Base-by-base conservation (phyloP, 2,329 filamentous ascomycete genomes). In the Cercospora zeae-maydis region DNA sequence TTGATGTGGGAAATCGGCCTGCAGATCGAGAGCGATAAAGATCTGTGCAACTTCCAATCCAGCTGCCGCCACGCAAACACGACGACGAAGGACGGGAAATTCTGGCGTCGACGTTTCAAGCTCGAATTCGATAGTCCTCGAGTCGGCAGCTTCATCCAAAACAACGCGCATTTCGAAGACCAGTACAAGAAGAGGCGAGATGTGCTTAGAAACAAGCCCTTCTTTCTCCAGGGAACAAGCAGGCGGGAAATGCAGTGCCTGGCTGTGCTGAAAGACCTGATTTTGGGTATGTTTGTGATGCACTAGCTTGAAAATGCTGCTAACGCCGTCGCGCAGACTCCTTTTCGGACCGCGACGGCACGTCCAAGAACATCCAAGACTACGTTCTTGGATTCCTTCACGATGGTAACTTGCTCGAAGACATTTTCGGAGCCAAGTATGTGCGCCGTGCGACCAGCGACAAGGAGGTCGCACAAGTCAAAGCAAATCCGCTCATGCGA, bases 91-190 rank as follows among this genome's bases (percentile, higher is more conserved):
- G 75, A 72, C 4, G 75, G 78, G 45, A 67, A 74, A 6, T 80
- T 83, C 69, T 85, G 82, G 82, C 77, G 79, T 36, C 65, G 69
- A 37, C 75, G 73, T 16, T 84, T 81, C 66, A 69, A 74, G 13
- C 60, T 72, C 21, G 72, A 61, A 27, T 85, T 78, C 65, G 82
- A 82, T 45, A 65, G 36, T 31, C 71, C 71, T 19, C 34, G 62
- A 34, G 61, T 52, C 21, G 61, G 39, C 49, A 52, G 39, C 66
- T 54, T 58, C 52, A 27, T 45, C 71, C 49, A 55, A 58, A 59
- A 49, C 61, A 58, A 75, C 76, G 58, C 53, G 66, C 66, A 75
- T 6, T 67, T 79, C 61, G 76, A 73, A 62, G 70, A 68, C 7
- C 49, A 72, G 47, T 81, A 81, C 64, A 72, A 77, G 67, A 51